phyloP scores from a whole-genome alignment of 768 basidiomycete genomes.

The Boletus rufocinnamomeus region DNA sequence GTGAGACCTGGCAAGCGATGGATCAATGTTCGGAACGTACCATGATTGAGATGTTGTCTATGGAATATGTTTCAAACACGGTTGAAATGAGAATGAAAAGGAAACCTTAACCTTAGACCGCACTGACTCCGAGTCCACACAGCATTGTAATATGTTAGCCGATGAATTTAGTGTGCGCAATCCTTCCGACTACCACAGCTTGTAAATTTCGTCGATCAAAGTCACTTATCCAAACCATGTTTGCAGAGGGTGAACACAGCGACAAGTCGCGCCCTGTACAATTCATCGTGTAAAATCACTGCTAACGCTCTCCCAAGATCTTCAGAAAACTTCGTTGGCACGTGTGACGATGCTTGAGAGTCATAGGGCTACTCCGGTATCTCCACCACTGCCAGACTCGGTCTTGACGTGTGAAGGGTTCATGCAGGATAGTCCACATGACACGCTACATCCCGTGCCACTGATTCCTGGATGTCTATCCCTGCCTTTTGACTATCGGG shows the following conservation, averaged over 20 bases:
- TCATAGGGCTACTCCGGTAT: background rate
- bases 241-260: background rate
- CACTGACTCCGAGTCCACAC: background rate
- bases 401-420: background rate
- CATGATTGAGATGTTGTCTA: slow-evolving; percentile 10
- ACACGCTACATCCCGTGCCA: background rate
- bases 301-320: background rate
- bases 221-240: too few relatives aligned
- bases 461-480: background rate
- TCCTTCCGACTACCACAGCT: too few relatives aligned
- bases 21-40: slow-evolving; percentile 1
- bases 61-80: background rate
- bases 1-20: background rate
- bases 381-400: background rate
- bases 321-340: background rate
- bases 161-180: background rate
- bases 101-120: slow-evolving; percentile 16
- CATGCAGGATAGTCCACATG: background rate
- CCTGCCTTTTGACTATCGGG: too few relatives aligned
- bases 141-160: slow-evolving; percentile 1
- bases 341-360: background rate
- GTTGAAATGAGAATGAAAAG: slow-evolving; percentile 3
- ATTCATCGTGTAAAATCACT: background rate
- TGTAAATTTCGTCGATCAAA: too few relatives aligned
- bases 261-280: background rate